Evolutionary conservation across 257 asterid species (phyloP).

Genomic region (Solanum sitiens): DNA sequence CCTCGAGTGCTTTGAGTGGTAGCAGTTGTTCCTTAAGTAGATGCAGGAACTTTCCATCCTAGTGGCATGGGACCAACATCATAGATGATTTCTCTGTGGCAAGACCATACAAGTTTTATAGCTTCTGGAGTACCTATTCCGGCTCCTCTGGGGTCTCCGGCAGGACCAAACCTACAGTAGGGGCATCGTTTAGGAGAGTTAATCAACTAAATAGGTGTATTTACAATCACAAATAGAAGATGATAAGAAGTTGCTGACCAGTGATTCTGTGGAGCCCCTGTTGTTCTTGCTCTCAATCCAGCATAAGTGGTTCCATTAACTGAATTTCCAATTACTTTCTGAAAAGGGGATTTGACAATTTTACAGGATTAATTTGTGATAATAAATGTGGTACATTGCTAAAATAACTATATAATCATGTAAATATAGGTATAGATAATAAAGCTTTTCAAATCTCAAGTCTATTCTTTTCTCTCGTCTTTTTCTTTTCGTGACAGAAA

Average conservation of each 20-base stretch:
- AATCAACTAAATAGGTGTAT: neutral
- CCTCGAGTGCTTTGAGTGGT: neutral
- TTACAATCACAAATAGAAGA: neutral
- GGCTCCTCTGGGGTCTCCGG: conserved; percentile 89
- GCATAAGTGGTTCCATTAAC: conserved; percentile 95
- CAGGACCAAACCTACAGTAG: conserved; percentile 71
- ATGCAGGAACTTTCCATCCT: conserved; percentile 45
- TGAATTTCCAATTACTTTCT: conserved; percentile 82
- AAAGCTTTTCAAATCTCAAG: neutral
- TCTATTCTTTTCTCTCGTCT: neutral
- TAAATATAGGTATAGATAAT: neutral
- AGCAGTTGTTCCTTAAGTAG: neutral
- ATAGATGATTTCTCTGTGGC: conserved; percentile 75
- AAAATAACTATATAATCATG: neutral
- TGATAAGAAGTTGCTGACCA: conserved; percentile 32
- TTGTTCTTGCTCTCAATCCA: conserved; percentile 86
- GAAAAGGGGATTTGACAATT: neutral
- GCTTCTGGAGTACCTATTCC: conserved; percentile 96
- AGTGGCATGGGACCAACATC: conserved; percentile 67
- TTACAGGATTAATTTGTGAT: neutral
- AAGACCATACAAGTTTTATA: conserved; percentile 85
- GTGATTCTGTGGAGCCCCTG: conserved; percentile 95
- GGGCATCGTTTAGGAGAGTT: neutral
- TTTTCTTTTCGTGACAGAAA: neutral
- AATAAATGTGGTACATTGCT: neutral